Evolutionary conservation across 1,284 basidiomycete species (phyloP), one percentile per base, ranked within the genome.

Genomic region (Cryptococcus sp.): DNA sequence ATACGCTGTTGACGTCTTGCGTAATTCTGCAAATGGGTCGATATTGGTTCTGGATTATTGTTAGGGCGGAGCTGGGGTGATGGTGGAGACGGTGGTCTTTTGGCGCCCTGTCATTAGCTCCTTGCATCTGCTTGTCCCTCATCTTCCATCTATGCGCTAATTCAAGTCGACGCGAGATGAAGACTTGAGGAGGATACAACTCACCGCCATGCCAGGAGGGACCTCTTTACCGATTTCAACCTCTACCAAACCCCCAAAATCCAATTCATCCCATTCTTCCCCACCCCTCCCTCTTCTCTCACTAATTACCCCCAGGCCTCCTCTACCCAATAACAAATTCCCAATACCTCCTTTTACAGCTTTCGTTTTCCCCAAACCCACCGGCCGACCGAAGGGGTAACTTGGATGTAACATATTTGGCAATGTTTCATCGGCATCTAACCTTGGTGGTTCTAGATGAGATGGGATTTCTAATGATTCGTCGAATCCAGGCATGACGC

Each of bases 141-240:
- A 9, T 34, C n/a, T n/a, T n/a, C n/a, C n/a, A n/a, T n/a, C n/a
- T n/a, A n/a, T n/a, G n/a, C n/a, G n/a, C n/a, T n/a, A n/a, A n/a
- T n/a, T n/a, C n/a, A n/a, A n/a, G n/a, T n/a, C n/a, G n/a, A n/a
- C n/a, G n/a, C n/a, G n/a, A 46, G 34, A 7, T 13, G 5, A 50
- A 18, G 32, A n/a, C 40, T 40, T 19, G 36, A 50, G 44, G 45
- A 16, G 41, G 34, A 32, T 32, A 40, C 31, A 11, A 71, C 70
- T 61, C 53, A 72, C 71, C 25, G 72, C 72, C 72, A 73, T 73
- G 9, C 70, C 72, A 18, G 72, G 72, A 0, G 72, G 72, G 11
- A 72, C 62, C 54, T 73, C 72, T 44, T 62, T 59, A 19, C 57
- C 63, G 41, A 50, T 55, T 18, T 63, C 54, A n/a, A n/a, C 39